These are phyloP conservation scores for Patellifolia procumbens DNA, from an alignment of 179 eudicot species.

Conservation along the genomic window DNA sequence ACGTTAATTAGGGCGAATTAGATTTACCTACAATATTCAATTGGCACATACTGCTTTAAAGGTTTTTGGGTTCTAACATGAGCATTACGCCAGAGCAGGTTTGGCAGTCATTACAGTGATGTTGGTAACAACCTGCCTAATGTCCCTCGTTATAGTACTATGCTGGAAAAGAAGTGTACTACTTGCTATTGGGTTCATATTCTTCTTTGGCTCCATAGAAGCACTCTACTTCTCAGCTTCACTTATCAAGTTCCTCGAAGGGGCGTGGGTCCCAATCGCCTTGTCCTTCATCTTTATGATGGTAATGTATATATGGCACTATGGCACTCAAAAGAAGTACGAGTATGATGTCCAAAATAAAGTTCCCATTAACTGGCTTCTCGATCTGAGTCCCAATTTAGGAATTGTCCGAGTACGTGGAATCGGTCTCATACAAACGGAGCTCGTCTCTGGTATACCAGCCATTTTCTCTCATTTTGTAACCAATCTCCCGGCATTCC, in stretches of 20 bases:
- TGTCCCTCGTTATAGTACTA: slow-evolving; percentile 76
- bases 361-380: slow-evolving; percentile 78
- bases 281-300: slow-evolving; percentile 52
- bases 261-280: slow-evolving; percentile 71
- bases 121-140: slow-evolving; percentile 84
- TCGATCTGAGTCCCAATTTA: slow-evolving; percentile 63
- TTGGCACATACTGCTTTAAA: background rate
- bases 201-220: slow-evolving; percentile 82
- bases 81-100: slow-evolving; percentile 42
- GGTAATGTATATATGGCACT: slow-evolving; percentile 83
- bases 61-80: background rate
- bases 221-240: slow-evolving; percentile 69
- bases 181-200: slow-evolving; percentile 51
- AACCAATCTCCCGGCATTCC: slow-evolving; percentile 89
- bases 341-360: slow-evolving; percentile 73
- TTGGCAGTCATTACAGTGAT: slow-evolving; percentile 68
- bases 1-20: too few relatives aligned
- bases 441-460: slow-evolving; percentile 75
- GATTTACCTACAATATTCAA: too few relatives aligned
- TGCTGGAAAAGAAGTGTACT: slow-evolving; percentile 64
- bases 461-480: slow-evolving; percentile 91
- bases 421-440: slow-evolving; percentile 80
- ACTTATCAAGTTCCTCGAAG: slow-evolving; percentile 63
- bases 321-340: slow-evolving; percentile 74
- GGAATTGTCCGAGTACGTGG: slow-evolving; percentile 84